Conservation (phyloP, 2,329 filamentous ascomycete genomes). For the Aspergillus ruber region DNA sequence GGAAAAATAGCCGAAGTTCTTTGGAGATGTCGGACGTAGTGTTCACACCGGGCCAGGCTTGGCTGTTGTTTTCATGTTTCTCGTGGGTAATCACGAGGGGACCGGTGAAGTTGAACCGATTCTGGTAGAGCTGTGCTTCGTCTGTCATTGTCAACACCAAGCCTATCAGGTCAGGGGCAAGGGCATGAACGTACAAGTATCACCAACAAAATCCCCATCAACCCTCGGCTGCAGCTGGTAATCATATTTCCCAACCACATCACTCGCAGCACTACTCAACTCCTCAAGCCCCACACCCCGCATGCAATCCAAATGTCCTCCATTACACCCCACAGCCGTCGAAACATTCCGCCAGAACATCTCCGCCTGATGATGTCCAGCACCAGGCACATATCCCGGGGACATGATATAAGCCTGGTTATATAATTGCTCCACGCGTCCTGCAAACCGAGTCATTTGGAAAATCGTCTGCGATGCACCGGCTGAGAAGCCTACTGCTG, state of each 20-base stretch:
- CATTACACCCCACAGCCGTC: conserved; percentile 22
- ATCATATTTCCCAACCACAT: conserved; percentile 18
- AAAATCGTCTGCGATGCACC: conserved; percentile 12
- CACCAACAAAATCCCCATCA: conserved; percentile 30
- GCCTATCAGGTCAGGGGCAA: background rate
- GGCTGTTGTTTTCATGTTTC: conserved; percentile 28
- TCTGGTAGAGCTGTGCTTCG: conserved; percentile 31
- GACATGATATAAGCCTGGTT: conserved; percentile 26
- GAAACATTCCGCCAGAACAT: conserved; percentile 29
- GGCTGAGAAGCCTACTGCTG: conserved; percentile 12
- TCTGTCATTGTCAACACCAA: conserved; percentile 3
- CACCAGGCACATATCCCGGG: conserved; percentile 29
- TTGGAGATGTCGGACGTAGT: conserved; percentile 26
- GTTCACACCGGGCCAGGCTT: conserved; percentile 24
- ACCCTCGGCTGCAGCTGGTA: conserved; percentile 34
- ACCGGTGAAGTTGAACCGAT: conserved; percentile 31
- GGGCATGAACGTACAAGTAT: conserved; percentile 14
- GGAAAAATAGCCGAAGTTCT: conserved; percentile 21
- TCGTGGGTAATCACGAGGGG: conserved; percentile 32
- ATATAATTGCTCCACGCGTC: conserved; percentile 25
- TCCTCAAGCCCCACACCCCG: conserved; percentile 22
- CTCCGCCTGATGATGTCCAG: conserved; percentile 30
- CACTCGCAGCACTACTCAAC: conserved; percentile 21
- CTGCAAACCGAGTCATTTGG: conserved; percentile 27
- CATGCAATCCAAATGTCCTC: conserved; percentile 26